Evolutionary conservation across 345 rosid genomes (phyloP), one percentile per base, ranked within the genome.

Genomic region (Draba incana): DNA sequence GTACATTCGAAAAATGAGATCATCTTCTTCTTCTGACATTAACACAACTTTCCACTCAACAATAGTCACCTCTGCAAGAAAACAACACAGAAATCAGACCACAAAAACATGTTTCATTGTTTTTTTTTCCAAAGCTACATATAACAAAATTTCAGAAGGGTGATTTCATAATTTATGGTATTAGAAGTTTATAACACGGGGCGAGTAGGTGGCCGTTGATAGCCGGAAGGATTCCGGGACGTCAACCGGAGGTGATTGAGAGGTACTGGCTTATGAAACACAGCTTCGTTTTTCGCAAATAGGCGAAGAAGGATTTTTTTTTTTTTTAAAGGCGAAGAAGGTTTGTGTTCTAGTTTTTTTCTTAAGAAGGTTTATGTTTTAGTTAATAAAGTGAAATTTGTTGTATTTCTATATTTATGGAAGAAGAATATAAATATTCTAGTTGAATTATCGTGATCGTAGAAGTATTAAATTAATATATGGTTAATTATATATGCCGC

Each of bases 21-120:
- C 97, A 48, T 84, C 87, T 75, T 90, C 97, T 82, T 90, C 90
- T 56, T 88, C 86, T 1, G 85, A 69, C 97, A 90, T 87, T 59
- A 63, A 82, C 53, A 88, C 83, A 74, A 75, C 78, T 55, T 83
- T 85, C 94, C 94, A 90, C 45, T 84, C 90, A 10, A 78, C 76
- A 71, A 92, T 90, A 84, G 89, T 86, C 53, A 86, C 97, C 74
- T 90, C 94, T 90, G 80, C 63, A 16, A 69, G 1, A 20, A 43
- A 52, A 30, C 61, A 37, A 12, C 11, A 4, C 9, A 33, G 1
- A 47, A 31, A 7, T 28, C 16, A 33, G 25, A 33, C 2, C n/a
- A 28, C 5, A n/a, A n/a, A n/a, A n/a, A n/a, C n/a, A n/a, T n/a
- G 16, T 11, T 41, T 39, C 47, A 58, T 39, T 57, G 11, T n/a